These are phyloP conservation scores for Rhizopogon vinicolor DNA, from an alignment of 768 basidiomycete genomes.

Conservation along the genomic window DNA sequence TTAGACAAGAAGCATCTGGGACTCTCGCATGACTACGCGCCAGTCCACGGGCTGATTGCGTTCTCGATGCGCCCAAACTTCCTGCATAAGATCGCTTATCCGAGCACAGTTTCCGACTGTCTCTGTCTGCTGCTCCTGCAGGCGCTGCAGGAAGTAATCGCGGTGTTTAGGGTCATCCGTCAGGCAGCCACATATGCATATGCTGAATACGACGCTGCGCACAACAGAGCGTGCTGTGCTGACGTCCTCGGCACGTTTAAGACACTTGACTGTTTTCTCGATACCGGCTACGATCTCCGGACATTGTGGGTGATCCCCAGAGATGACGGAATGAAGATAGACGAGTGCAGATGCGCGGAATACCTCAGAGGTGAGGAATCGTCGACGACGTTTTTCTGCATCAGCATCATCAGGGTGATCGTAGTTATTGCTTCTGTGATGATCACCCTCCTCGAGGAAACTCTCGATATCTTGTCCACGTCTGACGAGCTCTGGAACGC, in stretches of 20 bases:
- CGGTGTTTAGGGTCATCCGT: slow-evolving; percentile 47
- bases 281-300: slow-evolving; percentile 57
- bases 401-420: slow-evolving; percentile 1
- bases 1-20: slow-evolving; percentile 58
- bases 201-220: slow-evolving; percentile 74
- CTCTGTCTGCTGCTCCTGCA: slow-evolving; percentile 48
- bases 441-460: slow-evolving; percentile 9
- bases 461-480: slow-evolving; percentile 49
- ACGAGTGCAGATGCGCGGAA: slow-evolving; percentile 74
- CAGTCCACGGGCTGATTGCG: slow-evolving; percentile 46
- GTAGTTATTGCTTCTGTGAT: not conserved
- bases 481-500: slow-evolving; percentile 54
- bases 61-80: slow-evolving; percentile 51
- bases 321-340: slow-evolving; percentile 74
- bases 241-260: slow-evolving; percentile 34
- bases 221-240: slow-evolving; percentile 51
- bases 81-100: slow-evolving; percentile 47
- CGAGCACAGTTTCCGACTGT: slow-evolving; percentile 63
- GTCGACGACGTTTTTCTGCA: slow-evolving; percentile 25
- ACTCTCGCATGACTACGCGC: slow-evolving; percentile 49
- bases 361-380: slow-evolving; percentile 47
- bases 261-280: slow-evolving; percentile 45
- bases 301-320: slow-evolving; percentile 64
- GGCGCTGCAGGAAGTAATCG: slow-evolving; percentile 35
- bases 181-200: slow-evolving; percentile 70